Conservation (phyloP, 441 rosid species). For the Arabidopsis lyrata region DNA sequence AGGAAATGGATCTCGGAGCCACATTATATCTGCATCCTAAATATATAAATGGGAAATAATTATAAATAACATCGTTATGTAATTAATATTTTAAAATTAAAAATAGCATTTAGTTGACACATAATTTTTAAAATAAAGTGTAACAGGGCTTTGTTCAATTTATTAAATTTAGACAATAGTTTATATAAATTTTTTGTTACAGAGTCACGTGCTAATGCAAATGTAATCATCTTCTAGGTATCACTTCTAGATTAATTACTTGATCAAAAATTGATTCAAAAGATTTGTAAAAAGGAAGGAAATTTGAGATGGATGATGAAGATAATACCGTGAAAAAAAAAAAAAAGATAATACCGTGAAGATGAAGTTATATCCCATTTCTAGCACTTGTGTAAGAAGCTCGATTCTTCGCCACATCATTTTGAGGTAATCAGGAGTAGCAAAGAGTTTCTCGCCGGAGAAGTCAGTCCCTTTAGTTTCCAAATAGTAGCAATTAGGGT, state of each 20-base stretch:
- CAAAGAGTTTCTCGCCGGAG: slow-evolving; percentile 50
- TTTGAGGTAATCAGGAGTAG: slow-evolving; percentile 49
- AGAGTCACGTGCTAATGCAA: slow-evolving; percentile 6
- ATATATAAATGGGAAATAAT: not conserved
- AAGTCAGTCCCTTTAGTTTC: slow-evolving; percentile 46
- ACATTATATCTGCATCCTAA: slow-evolving; percentile 95
- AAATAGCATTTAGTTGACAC: too few relatives aligned
- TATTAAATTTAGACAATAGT: not conserved
- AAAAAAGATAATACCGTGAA: slow-evolving; percentile 55
- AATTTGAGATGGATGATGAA: too few relatives aligned
- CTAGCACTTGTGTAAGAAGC: slow-evolving; percentile 46
- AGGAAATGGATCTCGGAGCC: slow-evolving; percentile 93
- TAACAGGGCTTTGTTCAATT: slow-evolving; percentile 8
- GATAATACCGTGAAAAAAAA: too few relatives aligned
- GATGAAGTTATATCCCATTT: slow-evolving; percentile 53
- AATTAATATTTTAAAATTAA: too few relatives aligned
- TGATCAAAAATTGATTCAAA: slow-evolving; percentile 8
- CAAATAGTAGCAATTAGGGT: slow-evolving; percentile 47
- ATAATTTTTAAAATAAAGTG: too few relatives aligned
- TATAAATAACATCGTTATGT: not conserved
- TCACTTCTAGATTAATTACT: not conserved
- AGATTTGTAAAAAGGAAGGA: too few relatives aligned
- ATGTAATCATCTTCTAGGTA: not conserved
- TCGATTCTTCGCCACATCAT: slow-evolving; percentile 63
- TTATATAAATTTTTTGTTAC: not conserved